Evolutionary conservation across 306 rosid genomes (phyloP), one percentile per base, ranked within the genome.

Genomic region (Sicyos edulis): DNA sequence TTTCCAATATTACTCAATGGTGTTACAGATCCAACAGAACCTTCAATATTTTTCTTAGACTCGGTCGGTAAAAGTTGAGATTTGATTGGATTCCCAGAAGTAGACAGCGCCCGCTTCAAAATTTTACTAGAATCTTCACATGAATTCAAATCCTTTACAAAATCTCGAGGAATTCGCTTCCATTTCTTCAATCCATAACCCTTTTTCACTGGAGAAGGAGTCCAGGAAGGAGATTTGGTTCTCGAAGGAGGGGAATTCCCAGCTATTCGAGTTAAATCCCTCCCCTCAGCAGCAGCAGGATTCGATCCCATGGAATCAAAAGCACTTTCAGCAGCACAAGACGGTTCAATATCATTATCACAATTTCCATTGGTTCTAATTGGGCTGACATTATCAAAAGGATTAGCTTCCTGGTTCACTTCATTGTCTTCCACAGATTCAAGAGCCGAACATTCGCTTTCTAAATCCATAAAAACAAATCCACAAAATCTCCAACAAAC

Each of bases 21-120:
- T 72, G 75, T 82, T 29, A 78, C 78, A 22, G 89, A 86, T 49
- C 90, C 92, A 42, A 74, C 59, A 11, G 83, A 85, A 50, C 77
- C 77, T 51, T 88, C 91, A 32, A 86, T 81, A 69, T 73, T 81
- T 69, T 75, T 87, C 80, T 83, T 88, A 49, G 70, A 74, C 77
- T 81, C 90, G 1, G 74, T 81, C 12, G 72, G 40, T 37, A 59
- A 61, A 73, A 75, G 81, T 42, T 75, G 81, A n/a, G 77, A 70
- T 82, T 80, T 83, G 77, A 13, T 59, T 13, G 81, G 76, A 80
- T 70, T 87, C 20, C 51, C 84, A 81, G 70, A 32, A 21, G 79
- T 80, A 32, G 96, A 59, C 76, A 88, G 81, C 12, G 87, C 88
- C 68, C 98, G 76, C 82, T 91, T 93, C 89, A 88, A 77, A 8